Base-by-base conservation (phyloP, 2,329 filamentous ascomycete species). In the Fusarium papillatum region DNA sequence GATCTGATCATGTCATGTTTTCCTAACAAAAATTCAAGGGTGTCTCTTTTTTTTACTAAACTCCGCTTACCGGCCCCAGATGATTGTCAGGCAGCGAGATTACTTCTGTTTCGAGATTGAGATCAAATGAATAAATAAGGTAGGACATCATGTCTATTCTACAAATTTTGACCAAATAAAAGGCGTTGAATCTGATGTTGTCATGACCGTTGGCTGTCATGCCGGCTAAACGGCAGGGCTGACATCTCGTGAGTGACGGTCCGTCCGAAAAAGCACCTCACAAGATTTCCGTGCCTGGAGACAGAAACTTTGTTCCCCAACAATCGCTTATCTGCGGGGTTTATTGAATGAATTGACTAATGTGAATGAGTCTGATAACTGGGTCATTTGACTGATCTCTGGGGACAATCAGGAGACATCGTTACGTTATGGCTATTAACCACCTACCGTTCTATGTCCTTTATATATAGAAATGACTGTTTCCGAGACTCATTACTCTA, bases 1-100 rank as follows among this genome's bases (percentile, higher is more conserved):
- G 73, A 70, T 75, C 39, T 38, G 22, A 73, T 75, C 73, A 75
- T 73, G 73, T 75, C 75, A 75, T 75, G 66, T 69, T 75, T 76
- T 75, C 73, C 73, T 75, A 75, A 75, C 73, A 53, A 38, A 62
- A 75, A 75, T 67, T 73, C 73, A 63, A 36, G 26, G 39, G 34
- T 64, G 19, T 19, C 50, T 22, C 22, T 31, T 46, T 43, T 48
- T 48, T 17, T 22, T 46, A 24, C 14, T 19, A 22, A 31, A 19
- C 4, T 63, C 41, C 62, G 57, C 38, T 41, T 13, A 10, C 19
- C 29, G 36, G 34, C 46, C 60, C 46, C 7, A 69, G 53, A 65
- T 43, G 36, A 65, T 62, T 48, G 26, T 65, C 62, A 50, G 73
- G 65, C 63, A 73, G 69, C 69, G 55, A 76, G 73, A 76, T 75